Evolutionary conservation across 495 filamentous ascomycete genomes (phyloP).

Genomic region (Penicilliopsis zonata): DNA sequence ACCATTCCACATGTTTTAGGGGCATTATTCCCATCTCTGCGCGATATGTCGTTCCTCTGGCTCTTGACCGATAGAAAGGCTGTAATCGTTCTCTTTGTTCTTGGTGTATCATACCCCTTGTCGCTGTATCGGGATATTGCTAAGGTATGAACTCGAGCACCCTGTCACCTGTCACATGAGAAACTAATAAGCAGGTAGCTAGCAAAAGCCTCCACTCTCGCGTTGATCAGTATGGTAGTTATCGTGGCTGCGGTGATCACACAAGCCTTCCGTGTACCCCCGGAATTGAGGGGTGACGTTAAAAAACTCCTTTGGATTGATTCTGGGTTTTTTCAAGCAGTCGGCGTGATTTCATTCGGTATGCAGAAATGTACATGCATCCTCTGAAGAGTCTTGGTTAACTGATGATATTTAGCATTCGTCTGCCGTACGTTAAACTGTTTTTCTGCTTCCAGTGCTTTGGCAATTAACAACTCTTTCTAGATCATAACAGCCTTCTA

Average conservation of each 20-base stretch:
- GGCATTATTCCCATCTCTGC: constrained; percentile 68
- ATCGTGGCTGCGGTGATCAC: constrained; percentile 85
- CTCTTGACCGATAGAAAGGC: constrained; percentile 68
- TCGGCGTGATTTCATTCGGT: constrained; percentile 97
- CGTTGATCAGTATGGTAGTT: constrained; percentile 79
- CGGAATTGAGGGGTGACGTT: constrained; percentile 56
- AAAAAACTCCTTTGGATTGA: constrained; percentile 58
- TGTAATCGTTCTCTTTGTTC: constrained; percentile 73
- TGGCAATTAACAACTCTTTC: constrained; percentile 1
- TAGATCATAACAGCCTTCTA: constrained; percentile 88
- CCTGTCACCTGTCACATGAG: background rate
- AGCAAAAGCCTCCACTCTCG: constrained; percentile 87
- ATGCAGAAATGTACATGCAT: constrained; percentile 10
- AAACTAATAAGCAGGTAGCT: constrained; percentile 44
- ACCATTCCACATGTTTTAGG: constrained; percentile 81
- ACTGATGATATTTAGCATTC: constrained; percentile 51
- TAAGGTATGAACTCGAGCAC: constrained; percentile 54
- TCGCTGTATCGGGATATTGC: constrained; percentile 94
- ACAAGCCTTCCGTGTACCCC: constrained; percentile 62
- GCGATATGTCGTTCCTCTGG: constrained; percentile 62
- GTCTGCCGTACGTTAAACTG: constrained; percentile 56
- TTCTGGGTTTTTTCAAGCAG: constrained; percentile 81
- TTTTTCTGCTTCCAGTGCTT: background rate
- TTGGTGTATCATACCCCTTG: constrained; percentile 83
- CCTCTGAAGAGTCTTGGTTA: constrained; percentile 1